Evolutionary conservation across 2,329 filamentous ascomycete species (phyloP).

Genomic region (Aureobasidium sp.): DNA sequence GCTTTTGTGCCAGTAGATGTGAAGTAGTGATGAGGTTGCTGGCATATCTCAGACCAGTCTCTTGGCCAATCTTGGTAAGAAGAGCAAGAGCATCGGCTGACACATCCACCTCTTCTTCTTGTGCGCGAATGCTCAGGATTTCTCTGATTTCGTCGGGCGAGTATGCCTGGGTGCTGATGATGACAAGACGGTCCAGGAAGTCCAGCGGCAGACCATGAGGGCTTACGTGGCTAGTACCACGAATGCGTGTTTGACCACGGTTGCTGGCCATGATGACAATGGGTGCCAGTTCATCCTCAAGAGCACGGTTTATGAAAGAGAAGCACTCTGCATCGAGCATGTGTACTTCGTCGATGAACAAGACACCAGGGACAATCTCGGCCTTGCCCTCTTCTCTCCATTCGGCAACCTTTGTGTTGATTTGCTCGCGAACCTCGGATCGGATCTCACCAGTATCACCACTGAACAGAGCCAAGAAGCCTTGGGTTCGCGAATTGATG

Average conservation of each 20-base stretch:
- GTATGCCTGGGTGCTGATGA: conserved; percentile 89
- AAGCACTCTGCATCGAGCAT: conserved; percentile 99
- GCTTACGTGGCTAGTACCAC: conserved; percentile 79
- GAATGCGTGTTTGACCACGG: conserved; percentile 80
- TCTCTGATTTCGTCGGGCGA: conserved; percentile 76
- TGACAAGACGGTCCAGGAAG: conserved; percentile 91
- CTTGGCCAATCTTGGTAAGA: conserved; percentile 89
- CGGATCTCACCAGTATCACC: conserved; percentile 97
- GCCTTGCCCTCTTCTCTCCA: conserved; percentile 99
- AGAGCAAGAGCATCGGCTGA: conserved; percentile 83
- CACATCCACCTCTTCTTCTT: conserved; percentile 92
- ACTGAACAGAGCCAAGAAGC: conserved; percentile 93
- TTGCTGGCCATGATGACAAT: conserved; percentile 99
- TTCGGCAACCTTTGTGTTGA: conserved; percentile 97
- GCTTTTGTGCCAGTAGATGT: conserved; percentile 77
- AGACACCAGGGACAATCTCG: conserved; percentile 90
- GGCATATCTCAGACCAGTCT: conserved; percentile 88
- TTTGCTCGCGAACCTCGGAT: conserved; percentile 94
- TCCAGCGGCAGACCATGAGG: conserved; percentile 92
- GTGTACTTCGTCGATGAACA: conserved; percentile 99
- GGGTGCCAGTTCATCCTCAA: conserved; percentile 89
- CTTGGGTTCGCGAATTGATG: conserved; percentile 98
- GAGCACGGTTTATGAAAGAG: conserved; percentile 93
- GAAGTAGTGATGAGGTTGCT: conserved; percentile 96
- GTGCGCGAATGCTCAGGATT: conserved; percentile 84